A percentile compares a stretch with the other conserved stretches of the same genome.
These are phyloP conservation scores for Eleusine indica DNA, from an alignment of 176 grass and related monocot genomes.

Conservation along the genomic window DNA sequence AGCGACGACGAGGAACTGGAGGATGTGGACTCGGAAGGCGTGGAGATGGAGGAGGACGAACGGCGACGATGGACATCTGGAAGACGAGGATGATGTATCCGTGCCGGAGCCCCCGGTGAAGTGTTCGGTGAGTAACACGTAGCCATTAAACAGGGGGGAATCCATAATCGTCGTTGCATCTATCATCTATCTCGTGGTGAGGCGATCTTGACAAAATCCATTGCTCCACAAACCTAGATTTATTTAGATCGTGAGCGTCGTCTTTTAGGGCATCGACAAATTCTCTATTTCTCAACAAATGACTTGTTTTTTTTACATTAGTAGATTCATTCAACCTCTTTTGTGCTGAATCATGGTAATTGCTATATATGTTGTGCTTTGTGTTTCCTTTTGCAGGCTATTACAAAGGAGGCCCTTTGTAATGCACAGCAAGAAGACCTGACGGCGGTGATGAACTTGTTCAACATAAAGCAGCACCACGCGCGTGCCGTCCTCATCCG, in stretches of 20 bases:
- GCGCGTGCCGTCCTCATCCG: slow-evolving; percentile 50
- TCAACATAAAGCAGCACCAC: slow-evolving; percentile 55
- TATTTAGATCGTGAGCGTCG: too few relatives aligned
- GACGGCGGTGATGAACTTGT: slow-evolving; percentile 49
- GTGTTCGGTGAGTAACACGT: not conserved
- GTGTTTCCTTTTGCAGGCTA: slow-evolving; percentile 34
- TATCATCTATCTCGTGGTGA: not conserved
- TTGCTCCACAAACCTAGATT: not conserved
- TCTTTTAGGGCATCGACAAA: too few relatives aligned
- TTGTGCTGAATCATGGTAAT: too few relatives aligned
- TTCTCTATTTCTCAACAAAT: too few relatives aligned
- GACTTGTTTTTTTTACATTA: too few relatives aligned
- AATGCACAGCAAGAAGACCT: slow-evolving; percentile 52
- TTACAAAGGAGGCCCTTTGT: slow-evolving; percentile 35
- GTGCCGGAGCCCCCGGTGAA: not conserved
- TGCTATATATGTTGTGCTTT: not conserved
- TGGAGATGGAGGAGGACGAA: not conserved
- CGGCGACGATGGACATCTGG: not conserved
- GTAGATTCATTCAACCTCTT: too few relatives aligned
- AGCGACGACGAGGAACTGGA: not conserved
- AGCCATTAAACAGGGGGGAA: not conserved
- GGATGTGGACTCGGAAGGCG: not conserved
- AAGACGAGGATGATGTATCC: not conserved
- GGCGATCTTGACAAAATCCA: not conserved
- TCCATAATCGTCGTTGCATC: not conserved